Base-by-base conservation (phyloP, 2,329 filamentous ascomycete species). In the Daldinia eschscholtzii region DNA sequence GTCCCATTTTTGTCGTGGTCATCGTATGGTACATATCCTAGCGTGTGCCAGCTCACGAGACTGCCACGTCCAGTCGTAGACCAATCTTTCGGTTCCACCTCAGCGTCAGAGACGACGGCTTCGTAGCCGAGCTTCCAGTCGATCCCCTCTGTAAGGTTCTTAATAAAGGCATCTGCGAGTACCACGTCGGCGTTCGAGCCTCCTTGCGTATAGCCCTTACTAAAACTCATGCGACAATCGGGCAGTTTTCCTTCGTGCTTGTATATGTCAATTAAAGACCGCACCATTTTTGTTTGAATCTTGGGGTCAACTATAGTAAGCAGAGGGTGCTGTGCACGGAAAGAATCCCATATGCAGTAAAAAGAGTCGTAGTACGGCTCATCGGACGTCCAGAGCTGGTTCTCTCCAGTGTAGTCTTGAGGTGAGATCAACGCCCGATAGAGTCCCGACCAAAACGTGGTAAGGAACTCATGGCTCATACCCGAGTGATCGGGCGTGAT, bases 221-320 rank as follows among this genome's bases (percentile, higher is more conserved):
- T 92, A 55, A 93, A 87, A 20, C 87, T 89, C 91, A 94, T 94
- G 56, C 91, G 86, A 78, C 92, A 94, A 78, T 94, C 92, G 0
- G 92, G 92, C 3, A 94, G 81, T 75, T 90, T 79, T 42, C 83
- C 84, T 55, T 85, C 87, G 75, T 91, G 84, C 46, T 84, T 83
- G 77, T 93, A 94, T 10, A 89, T 93, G 72, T 94, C 91, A 1
- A 94, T 81, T 55, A 94, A 79, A 55, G 89, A 89, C 26, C 91
- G 83, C 4, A 94, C 85, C 89, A 94, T 93, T 50, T 87, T 82
- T 0, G 89, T 89, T 77, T 93, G 90, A 3, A 87, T 87, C 1
- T 80, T 71, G 0, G 92, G 92, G 71, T 94, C 92, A 15, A 93
- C 72, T 28, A 95, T 84, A 0, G 90, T 93, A 26, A 94, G 80